phyloP scores from a whole-genome alignment of 768 basidiomycete species.

The Lactarius trivialis region DNA sequence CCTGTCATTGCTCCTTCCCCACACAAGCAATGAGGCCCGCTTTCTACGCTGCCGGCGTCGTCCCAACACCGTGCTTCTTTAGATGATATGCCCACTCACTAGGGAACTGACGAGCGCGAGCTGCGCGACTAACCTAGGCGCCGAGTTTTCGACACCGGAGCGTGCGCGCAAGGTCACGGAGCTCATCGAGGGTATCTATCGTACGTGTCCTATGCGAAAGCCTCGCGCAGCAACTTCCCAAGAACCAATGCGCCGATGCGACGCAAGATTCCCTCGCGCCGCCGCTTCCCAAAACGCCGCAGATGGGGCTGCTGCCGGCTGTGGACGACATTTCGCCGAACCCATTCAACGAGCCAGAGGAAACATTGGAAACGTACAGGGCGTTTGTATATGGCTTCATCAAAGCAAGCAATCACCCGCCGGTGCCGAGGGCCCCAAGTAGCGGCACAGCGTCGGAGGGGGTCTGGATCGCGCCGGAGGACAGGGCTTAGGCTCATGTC shows the following conservation, averaged over 20 bases:
- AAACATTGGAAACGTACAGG: constrained; percentile 53
- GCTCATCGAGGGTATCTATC: constrained; percentile 55
- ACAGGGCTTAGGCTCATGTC: constrained; percentile 42
- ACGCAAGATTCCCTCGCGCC: constrained; percentile 24
- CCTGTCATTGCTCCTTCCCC: too few relatives aligned
- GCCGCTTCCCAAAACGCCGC: constrained; percentile 46
- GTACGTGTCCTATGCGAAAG: constrained; percentile 70
- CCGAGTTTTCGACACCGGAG: too few relatives aligned
- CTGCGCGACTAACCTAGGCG: too few relatives aligned
- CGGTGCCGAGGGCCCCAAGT: constrained; percentile 26
- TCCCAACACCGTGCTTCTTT: too few relatives aligned
- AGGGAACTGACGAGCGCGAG: too few relatives aligned
- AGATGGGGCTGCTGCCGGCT: constrained; percentile 43
- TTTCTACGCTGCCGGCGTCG: too few relatives aligned
- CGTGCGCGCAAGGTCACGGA: constrained; percentile 63
- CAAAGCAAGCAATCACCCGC: constrained; percentile 42
- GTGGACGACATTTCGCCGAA: too few relatives aligned
- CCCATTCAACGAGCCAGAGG: constrained; percentile 59
- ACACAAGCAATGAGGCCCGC: too few relatives aligned
- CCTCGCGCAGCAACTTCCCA: constrained; percentile 28
- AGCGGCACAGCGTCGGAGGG: constrained; percentile 13
- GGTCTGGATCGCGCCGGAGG: constrained; percentile 17
- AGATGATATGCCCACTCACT: too few relatives aligned
- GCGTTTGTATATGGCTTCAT: constrained; percentile 56
- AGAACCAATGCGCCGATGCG: background rate